A percentile compares a stretch with the other conserved stretches of the same genome.
phyloP scores from a whole-genome alignment of 1,284 basidiomycete species.

The Naganishia liquefaciens region DNA sequence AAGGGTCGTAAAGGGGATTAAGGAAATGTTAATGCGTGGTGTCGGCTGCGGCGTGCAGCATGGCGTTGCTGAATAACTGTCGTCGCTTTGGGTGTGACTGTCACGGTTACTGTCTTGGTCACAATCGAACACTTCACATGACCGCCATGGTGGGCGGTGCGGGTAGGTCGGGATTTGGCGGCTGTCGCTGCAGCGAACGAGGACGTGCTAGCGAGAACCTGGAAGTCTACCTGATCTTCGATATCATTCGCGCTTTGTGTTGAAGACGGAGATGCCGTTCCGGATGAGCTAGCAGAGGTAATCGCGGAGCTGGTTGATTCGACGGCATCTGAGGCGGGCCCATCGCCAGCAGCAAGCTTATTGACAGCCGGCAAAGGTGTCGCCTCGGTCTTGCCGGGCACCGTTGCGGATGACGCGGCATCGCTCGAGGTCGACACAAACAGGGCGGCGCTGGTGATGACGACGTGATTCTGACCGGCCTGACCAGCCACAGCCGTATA shows the following conservation, averaged over 20 bases:
- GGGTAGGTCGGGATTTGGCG: not conserved
- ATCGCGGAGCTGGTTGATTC: not conserved
- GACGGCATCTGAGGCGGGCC: not conserved
- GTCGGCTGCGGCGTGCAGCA: constrained; percentile 16
- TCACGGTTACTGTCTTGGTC: constrained; percentile 9
- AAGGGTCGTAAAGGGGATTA: constrained; percentile 14
- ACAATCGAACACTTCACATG: constrained; percentile 2
- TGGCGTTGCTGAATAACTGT: not conserved
- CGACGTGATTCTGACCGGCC: not conserved
- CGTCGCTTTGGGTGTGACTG: constrained; percentile 2
- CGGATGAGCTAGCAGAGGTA: not conserved
- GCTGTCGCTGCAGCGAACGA: no score
- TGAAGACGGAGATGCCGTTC: not conserved
- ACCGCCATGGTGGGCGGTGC: not conserved
- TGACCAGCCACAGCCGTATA: constrained; percentile 1
- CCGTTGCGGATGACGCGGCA: not conserved
- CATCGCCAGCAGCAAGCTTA: not conserved
- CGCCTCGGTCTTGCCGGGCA: not conserved
- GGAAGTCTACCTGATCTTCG: not conserved
- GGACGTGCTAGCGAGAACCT: not conserved
- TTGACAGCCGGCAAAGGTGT: not conserved
- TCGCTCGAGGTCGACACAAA: no score
- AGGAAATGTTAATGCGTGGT: not conserved
- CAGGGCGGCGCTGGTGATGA: not conserved
- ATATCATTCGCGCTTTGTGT: not conserved